Percentiles rank a stretch among this genome's conserved stretches.
Conservation (phyloP, 2,329 filamentous ascomycete species). For the Dryadomyces sulphureus region DNA sequence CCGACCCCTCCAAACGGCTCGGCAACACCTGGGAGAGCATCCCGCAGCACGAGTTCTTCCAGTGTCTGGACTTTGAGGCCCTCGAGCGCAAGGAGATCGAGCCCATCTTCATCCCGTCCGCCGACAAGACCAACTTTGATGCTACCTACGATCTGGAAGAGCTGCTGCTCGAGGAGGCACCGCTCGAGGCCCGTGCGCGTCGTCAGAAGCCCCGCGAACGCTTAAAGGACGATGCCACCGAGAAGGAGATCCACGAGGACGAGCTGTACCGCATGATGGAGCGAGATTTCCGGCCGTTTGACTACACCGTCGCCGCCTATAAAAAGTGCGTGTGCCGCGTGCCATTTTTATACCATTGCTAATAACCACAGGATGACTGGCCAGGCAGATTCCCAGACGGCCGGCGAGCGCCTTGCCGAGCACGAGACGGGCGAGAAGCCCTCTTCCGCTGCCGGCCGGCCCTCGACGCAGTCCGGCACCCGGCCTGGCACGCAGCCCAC, state of each 20-base stretch:
- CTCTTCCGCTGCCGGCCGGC: too few species aligned
- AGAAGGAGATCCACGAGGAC: slow-evolving; percentile 87
- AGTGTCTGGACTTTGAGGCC: slow-evolving; percentile 66
- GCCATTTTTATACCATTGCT: background rate
- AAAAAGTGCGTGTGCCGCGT: slow-evolving; percentile 40
- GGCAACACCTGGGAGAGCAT: slow-evolving; percentile 81
- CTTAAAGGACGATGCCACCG: slow-evolving; percentile 84
- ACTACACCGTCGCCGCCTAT: slow-evolving; percentile 76
- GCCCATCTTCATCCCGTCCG: slow-evolving; percentile 83
- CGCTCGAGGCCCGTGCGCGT: slow-evolving; percentile 78
- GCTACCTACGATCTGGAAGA: slow-evolving; percentile 97
- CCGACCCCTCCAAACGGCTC: slow-evolving; percentile 66
- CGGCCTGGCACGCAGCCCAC: background rate
- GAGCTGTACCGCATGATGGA: slow-evolving; percentile 92
- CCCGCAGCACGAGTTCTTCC: slow-evolving; percentile 79
- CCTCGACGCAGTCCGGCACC: background rate
- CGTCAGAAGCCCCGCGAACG: slow-evolving; percentile 88
- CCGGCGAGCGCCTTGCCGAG: background rate
- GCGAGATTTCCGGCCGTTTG: slow-evolving; percentile 83
- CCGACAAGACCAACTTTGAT: slow-evolving; percentile 98
- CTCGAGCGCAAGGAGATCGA: slow-evolving; percentile 78
- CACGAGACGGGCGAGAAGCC: too few species aligned
- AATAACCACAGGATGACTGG: slow-evolving; percentile 9
- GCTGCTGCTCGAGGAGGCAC: slow-evolving; percentile 82
- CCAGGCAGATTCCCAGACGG: slow-evolving; percentile 2